These are phyloP conservation scores for Coemansia sp. DNA, from an alignment of 192 early-diverging fungal species.

Conservation along the genomic window DNA sequence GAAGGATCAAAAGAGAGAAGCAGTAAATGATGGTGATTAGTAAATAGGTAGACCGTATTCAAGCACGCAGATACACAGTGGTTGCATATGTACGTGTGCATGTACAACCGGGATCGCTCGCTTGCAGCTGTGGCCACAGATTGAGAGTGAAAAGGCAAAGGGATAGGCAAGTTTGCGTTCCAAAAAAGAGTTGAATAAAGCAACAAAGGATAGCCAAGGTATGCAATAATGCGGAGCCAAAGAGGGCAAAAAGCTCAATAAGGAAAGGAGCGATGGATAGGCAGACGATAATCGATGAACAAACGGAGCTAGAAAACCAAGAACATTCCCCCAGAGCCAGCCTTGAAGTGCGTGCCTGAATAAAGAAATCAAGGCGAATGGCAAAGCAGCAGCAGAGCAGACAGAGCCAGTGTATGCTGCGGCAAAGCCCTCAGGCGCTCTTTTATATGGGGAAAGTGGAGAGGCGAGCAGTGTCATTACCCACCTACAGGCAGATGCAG, in stretches of 20 bases:
- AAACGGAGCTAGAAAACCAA: conserved; percentile 10
- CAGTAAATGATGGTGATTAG: not conserved
- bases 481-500: not conserved
- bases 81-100: conserved; percentile 3
- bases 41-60: not conserved
- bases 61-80: not conserved
- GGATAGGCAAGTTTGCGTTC: not conserved
- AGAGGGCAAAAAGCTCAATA: not conserved
- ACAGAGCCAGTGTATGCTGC: not conserved
- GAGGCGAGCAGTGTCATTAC: not conserved
- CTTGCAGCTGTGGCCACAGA: not conserved
- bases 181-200: not conserved
- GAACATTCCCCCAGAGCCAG: not conserved
- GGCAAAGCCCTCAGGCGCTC: not conserved
- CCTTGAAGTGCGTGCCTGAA: not conserved
- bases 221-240: not conserved
- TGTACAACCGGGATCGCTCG: not conserved
- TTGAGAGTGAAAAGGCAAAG: not conserved
- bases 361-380: conserved; percentile 11
- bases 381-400: not conserved
- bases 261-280: not conserved
- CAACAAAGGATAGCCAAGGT: not conserved
- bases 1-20: not conserved
- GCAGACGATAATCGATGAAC: not conserved
- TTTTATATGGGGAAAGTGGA: not conserved